phyloP scores from a whole-genome alignment of 202 grass and related monocot genomes.

The Hordeum pubiflorum region DNA sequence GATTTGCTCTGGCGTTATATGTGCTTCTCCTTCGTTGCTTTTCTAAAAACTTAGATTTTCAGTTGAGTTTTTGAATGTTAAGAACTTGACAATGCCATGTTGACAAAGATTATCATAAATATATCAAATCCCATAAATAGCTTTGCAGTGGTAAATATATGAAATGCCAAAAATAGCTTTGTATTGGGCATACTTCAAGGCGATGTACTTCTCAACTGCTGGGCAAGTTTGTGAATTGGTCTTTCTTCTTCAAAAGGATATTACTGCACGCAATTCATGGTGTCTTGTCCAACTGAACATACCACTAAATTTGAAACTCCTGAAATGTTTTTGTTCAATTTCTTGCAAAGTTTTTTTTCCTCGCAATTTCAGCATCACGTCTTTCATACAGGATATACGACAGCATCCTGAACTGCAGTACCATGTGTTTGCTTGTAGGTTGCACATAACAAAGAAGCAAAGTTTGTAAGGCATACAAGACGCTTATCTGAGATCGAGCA shows the following conservation, averaged over 20 bases:
- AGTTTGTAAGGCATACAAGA: constrained; percentile 55
- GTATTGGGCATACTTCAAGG: not conserved
- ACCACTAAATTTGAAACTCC: not conserved
- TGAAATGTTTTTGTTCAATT: not conserved
- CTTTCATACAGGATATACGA: not conserved
- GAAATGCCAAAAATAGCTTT: not conserved
- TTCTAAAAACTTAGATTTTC: not conserved
- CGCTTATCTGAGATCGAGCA: constrained; percentile 69
- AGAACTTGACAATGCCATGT: not conserved
- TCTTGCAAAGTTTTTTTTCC: not conserved
- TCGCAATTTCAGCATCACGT: not conserved
- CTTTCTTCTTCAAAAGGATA: not conserved
- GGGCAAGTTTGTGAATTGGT: not conserved
- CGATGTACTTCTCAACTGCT: not conserved
- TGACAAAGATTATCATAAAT: not conserved
- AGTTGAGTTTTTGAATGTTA: not conserved
- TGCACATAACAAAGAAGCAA: constrained; percentile 50
- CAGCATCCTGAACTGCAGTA: not conserved
- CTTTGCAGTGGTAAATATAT: not conserved
- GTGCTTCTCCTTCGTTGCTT: not conserved
- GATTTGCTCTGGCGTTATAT: not conserved
- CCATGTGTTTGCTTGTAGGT: constrained; percentile 42
- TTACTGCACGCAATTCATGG: not conserved
- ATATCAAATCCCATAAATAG: not conserved
- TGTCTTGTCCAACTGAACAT: not conserved